phyloP scores from a whole-genome alignment of 2,329 filamentous ascomycete species.

The Cladophialophora chaetospira region DNA sequence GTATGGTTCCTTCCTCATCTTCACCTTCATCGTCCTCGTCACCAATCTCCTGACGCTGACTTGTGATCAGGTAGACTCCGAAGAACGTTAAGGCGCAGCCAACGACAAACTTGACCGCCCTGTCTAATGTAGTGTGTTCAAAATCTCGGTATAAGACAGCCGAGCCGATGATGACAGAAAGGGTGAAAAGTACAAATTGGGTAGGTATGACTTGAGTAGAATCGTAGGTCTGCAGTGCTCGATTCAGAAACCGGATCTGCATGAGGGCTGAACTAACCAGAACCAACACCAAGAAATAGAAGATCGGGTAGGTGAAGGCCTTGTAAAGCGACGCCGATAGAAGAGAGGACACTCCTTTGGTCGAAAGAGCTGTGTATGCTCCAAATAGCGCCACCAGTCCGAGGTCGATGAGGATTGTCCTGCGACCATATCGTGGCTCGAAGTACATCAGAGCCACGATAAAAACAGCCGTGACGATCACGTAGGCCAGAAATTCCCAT shows the following conservation, averaged over 20 bases:
- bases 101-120: constrained; percentile 81
- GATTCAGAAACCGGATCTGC: constrained; percentile 97
- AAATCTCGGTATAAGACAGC: constrained; percentile 94
- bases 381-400: constrained; percentile 92
- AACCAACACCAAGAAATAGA: constrained; percentile 79
- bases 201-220: constrained; percentile 97
- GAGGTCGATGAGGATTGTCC: constrained; percentile 86
- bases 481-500: constrained; percentile 87
- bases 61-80: constrained; percentile 96
- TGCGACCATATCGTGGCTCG: constrained; percentile 80
- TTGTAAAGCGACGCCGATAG: constrained; percentile 87
- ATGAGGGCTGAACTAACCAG: constrained; percentile 84
- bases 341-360: constrained; percentile 94
- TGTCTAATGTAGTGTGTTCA: constrained; percentile 72
- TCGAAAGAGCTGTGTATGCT: constrained; percentile 94
- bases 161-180: constrained; percentile 92
- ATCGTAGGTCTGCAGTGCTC: constrained; percentile 85
- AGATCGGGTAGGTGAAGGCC: constrained; percentile 87
- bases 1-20: constrained; percentile 55
- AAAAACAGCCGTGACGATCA: constrained; percentile 71
- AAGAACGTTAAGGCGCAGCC: constrained; percentile 92
- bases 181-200: constrained; percentile 94
- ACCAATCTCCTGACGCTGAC: constrained; percentile 64
- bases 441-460: constrained; percentile 79
- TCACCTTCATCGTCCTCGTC: constrained; percentile 66